A percentile compares a stretch with the other conserved stretches of the same genome.
Conservation (phyloP, 495 filamentous ascomycete genomes). For the Daldinia decipiens region DNA sequence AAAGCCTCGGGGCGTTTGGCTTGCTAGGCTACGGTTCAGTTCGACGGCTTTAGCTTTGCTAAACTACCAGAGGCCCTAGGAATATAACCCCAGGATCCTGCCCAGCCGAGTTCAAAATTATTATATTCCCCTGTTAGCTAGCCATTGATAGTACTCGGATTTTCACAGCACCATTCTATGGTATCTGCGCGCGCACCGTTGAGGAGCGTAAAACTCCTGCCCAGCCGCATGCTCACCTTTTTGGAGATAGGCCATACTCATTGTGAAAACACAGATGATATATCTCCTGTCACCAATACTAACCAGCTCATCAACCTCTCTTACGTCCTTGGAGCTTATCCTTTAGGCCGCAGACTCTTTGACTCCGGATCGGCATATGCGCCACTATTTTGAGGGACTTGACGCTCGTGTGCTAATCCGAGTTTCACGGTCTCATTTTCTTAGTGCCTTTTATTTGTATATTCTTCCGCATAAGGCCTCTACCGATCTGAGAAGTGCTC, state of each 20-base stretch:
- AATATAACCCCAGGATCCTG: constrained; percentile 11
- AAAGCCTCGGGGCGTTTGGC: neutral
- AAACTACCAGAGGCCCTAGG: neutral
- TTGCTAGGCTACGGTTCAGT: constrained; percentile 5
- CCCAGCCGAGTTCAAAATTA: neutral
- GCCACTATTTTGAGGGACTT: constrained; percentile 1
- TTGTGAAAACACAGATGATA: constrained; percentile 19
- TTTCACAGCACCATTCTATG: constrained; percentile 8
- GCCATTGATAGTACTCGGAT: constrained; percentile 21
- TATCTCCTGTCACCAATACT: constrained; percentile 15
- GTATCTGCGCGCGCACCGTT: constrained; percentile 6
- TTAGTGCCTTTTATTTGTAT: constrained; percentile 13
- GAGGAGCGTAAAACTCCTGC: constrained; percentile 3
- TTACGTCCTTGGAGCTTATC: neutral
- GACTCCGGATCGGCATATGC: constrained; percentile 12
- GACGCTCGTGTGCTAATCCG: constrained; percentile 5
- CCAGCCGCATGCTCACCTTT: constrained; percentile 14
- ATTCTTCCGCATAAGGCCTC: neutral
- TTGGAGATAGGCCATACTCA: neutral
- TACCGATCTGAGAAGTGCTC: constrained; percentile 10
- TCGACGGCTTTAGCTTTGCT: constrained; percentile 5
- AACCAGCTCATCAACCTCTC: constrained; percentile 8
- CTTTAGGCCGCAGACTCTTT: neutral
- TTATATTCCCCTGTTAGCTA: constrained; percentile 21
- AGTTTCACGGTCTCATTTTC: constrained; percentile 9